Evolutionary conservation across 805 yeast species (phyloP), one percentile per base, ranked within the genome.

Genomic region (Zygoascus tannicola): DNA sequence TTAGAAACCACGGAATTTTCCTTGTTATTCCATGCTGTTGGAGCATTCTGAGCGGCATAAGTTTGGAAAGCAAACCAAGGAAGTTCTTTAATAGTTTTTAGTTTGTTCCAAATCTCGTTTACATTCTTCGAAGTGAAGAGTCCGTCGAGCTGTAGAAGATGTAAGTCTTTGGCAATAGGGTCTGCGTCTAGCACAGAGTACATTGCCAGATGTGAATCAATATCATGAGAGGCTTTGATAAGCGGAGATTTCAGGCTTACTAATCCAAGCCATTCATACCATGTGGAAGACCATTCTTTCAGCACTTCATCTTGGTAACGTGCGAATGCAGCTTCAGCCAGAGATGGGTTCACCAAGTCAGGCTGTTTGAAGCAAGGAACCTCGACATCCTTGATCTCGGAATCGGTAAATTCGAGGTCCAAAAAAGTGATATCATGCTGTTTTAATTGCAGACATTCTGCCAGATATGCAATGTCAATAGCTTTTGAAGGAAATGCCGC

Each of bases 261-360:
- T 46, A 55, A 16, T 1, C 44, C 47, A 4, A 45, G 32, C 58
- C 58, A 55, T 36, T 55, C 58, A 23, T 43, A 45, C n/a, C 37
- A n/a, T 1, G 41, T 37, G 10, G 20, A 14, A 5, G 48, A 45
- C 51, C 53, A 51, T 38, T 50, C 53, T 8, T 52, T 47, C 12
- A 38, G 41, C 20, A 15, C 44, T 12, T 49, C 49, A 26, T 26
- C n/a, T 23, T 23, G 36, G 19, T 33, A 33, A n/a, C 23, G 15
- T 3, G 36, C 36, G 10, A 33, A 7, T 21, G 21, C 36, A 16
- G 21, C 19, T 4, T 19, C 21, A 8, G 36, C 21, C 15, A 33
- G 36, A 33, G 19, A 8, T 19, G 3, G 4, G 4, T 19, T 33
- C 19, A 33, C 19, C 36, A 33, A 21, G 15, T 16, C 19, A 3